phyloP scores from a whole-genome alignment of 306 rosid species.

The Potentilla sterilis region DNA sequence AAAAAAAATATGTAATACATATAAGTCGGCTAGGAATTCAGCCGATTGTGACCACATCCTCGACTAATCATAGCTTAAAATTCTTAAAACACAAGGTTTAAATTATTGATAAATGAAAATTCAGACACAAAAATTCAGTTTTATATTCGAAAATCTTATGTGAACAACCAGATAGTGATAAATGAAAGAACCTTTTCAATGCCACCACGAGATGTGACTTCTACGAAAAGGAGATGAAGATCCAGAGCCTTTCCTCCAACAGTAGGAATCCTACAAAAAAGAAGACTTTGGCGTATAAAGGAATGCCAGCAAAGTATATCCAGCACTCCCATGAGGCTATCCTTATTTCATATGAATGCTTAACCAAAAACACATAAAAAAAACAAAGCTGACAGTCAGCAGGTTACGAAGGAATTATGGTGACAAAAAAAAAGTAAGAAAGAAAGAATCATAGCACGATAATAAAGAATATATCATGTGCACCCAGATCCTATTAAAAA shows the following conservation, averaged over 20 bases:
- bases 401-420: background rate
- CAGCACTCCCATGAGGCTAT: background rate
- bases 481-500: background rate
- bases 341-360: background rate
- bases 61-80: background rate
- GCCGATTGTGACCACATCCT: background rate
- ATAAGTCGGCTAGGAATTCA: background rate
- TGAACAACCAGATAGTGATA: background rate
- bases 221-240: slow-evolving; percentile 65
- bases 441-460: background rate
- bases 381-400: background rate
- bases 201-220: slow-evolving; percentile 85
- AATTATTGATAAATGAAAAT: background rate
- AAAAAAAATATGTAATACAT: background rate
- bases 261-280: slow-evolving; percentile 52
- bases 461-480: background rate
- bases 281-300: slow-evolving; percentile 10
- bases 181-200: slow-evolving; percentile 59
- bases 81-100: slow-evolving; percentile 13
- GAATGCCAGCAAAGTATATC: background rate
- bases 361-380: background rate
- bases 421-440: background rate
- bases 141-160: background rate
- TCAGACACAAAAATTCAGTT: slow-evolving; percentile 9
- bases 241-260: slow-evolving; percentile 76